Evolutionary conservation across 208 protist species (phyloP).

Genomic region (Acanthamoeba royreba): DNA sequence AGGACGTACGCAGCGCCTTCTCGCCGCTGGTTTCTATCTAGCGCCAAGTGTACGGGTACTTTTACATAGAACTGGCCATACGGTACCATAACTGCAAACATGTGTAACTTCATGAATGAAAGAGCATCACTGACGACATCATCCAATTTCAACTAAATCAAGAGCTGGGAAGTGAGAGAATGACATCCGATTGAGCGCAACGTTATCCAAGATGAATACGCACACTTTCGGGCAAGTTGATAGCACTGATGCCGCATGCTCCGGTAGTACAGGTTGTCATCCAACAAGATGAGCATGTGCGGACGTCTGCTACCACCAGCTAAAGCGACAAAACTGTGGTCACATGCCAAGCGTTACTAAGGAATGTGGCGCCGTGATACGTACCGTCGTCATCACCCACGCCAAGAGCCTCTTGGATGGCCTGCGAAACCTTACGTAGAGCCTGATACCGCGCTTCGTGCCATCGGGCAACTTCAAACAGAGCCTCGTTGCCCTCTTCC

Average conservation of each 20-base stretch:
- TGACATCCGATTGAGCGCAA: neutral
- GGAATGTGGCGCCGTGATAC: neutral
- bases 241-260: constrained; percentile 36
- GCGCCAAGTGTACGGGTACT: neutral
- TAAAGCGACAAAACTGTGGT: neutral
- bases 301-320: neutral
- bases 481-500: neutral
- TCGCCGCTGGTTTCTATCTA: neutral
- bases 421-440: neutral
- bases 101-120: too few relatives aligned
- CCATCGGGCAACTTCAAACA: neutral
- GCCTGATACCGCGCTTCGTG: neutral
- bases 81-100: neutral
- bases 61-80: neutral
- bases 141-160: too few relatives aligned
- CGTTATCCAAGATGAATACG: neutral
- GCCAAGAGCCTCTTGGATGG: neutral
- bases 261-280: constrained; percentile 41
- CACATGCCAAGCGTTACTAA: too few relatives aligned
- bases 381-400: neutral
- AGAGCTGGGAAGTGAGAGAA: neutral
- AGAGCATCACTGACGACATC: too few relatives aligned
- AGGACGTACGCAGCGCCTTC: neutral
- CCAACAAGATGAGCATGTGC: neutral
- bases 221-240: neutral